Conservation (phyloP, 305 asterid genomes). For the Fraxinus xanthoxyloides region DNA sequence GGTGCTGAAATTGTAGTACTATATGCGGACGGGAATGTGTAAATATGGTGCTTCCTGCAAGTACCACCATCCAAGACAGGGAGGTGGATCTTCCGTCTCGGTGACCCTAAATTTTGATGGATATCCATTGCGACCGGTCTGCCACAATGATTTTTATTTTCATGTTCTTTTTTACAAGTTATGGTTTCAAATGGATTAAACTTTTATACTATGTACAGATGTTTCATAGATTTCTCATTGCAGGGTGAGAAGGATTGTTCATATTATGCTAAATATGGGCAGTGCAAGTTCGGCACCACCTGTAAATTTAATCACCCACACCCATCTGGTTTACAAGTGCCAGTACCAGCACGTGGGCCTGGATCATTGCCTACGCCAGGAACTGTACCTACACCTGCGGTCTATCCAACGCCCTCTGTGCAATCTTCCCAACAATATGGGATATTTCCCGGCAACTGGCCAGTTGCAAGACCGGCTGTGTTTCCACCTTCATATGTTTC, state of each 20-base stretch:
- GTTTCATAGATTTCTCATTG: slow-evolving; percentile 27
- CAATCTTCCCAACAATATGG: slow-evolving; percentile 91
- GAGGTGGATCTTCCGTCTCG: slow-evolving; percentile 59
- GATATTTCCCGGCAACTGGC: slow-evolving; percentile 77
- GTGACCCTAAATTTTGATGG: slow-evolving; percentile 59
- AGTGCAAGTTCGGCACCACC: slow-evolving; percentile 85
- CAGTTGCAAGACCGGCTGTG: slow-evolving; percentile 70
- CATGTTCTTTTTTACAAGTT: slow-evolving; percentile 1
- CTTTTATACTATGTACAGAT: slow-evolving; percentile 11
- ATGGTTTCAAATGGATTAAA: slow-evolving; percentile 2
- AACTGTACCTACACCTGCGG: slow-evolving; percentile 43
- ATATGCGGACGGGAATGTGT: slow-evolving; percentile 80
- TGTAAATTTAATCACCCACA: slow-evolving; percentile 95
- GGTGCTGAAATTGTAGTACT: slow-evolving; percentile 54
- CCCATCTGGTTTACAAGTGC: slow-evolving; percentile 53
- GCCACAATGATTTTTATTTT: slow-evolving; percentile 22
- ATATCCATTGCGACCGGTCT: slow-evolving; percentile 80
- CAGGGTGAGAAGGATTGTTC: slow-evolving; percentile 95
- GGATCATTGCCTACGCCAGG: slow-evolving; percentile 41
- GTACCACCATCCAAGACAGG: slow-evolving; percentile 92
- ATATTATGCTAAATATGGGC: slow-evolving; percentile 80
- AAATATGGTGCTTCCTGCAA: slow-evolving; percentile 92
- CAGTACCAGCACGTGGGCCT: slow-evolving; percentile 42
- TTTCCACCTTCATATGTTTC: slow-evolving; percentile 76
- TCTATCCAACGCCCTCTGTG: slow-evolving; percentile 48